Evolutionary conservation across 2,329 filamentous ascomycete species (phyloP).

Genomic region (Seiridium cupressi): DNA sequence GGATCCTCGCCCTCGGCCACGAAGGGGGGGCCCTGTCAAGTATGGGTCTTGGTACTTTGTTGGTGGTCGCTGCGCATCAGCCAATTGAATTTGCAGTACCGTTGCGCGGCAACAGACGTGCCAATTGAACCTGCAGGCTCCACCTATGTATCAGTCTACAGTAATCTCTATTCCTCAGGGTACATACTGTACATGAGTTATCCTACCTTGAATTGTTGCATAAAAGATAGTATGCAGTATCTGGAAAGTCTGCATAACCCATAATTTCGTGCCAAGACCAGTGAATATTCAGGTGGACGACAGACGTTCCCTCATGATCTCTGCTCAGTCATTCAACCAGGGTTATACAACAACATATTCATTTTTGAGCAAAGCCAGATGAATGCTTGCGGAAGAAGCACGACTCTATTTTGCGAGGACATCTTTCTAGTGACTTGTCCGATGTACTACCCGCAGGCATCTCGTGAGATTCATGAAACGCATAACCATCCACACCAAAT

Average conservation of each 20-base stretch:
- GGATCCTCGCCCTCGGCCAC: neutral
- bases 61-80: conserved; percentile 1
- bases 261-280: too few species aligned
- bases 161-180: neutral
- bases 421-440: neutral
- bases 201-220: too few species aligned
- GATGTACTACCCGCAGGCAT: conserved; percentile 2
- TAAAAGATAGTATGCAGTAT: too few species aligned
- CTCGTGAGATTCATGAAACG: conserved; percentile 20
- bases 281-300: too few species aligned
- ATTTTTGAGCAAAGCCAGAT: neutral
- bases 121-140: too few species aligned
- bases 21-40: conserved; percentile 6
- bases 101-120: conserved; percentile 2
- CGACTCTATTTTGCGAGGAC: conserved; percentile 7
- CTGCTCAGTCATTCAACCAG: neutral
- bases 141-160: neutral
- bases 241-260: too few species aligned
- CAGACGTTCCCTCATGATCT: neutral
- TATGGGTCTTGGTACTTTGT: neutral
- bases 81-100: neutral
- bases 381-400: conserved; percentile 5
- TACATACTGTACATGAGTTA: neutral
- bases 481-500: conserved; percentile 25
- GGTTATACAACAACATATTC: neutral